These are phyloP conservation scores for Leishmania amazonensis DNA, from an alignment of 208 protist genomes.

Conservation along the genomic window DNA sequence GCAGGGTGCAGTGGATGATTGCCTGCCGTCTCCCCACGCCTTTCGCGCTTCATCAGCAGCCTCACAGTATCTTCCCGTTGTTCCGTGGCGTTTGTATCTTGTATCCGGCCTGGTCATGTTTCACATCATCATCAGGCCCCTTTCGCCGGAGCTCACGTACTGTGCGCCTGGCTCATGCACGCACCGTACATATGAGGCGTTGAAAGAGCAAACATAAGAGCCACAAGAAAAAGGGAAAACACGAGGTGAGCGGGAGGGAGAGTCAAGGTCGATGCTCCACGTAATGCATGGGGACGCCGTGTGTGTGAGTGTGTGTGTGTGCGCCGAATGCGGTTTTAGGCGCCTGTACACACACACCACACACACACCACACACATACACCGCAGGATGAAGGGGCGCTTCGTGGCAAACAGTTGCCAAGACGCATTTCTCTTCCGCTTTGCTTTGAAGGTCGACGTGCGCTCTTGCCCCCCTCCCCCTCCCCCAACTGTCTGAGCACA, in stretches of 20 bases:
- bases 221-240: neutral
- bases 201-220: neutral
- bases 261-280: neutral
- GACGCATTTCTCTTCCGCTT: too few relatives aligned
- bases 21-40: neutral
- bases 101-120: neutral
- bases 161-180: neutral
- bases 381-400: too few relatives aligned
- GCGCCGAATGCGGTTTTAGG: neutral
- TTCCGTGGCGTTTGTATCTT: neutral
- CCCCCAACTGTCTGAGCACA: neutral
- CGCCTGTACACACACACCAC: neutral
- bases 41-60: neutral
- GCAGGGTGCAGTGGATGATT: neutral
- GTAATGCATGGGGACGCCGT: neutral
- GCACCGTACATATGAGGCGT: neutral
- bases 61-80: too few relatives aligned
- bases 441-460: neutral
- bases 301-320: neutral
- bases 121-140: neutral
- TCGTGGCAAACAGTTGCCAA: too few relatives aligned
- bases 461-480: neutral
- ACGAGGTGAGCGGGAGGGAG: neutral
- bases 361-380: neutral
- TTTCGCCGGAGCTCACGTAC: neutral